Base-by-base conservation (phyloP, 805 yeast species). In the Maudiozyma pseudohumilis region DNA sequence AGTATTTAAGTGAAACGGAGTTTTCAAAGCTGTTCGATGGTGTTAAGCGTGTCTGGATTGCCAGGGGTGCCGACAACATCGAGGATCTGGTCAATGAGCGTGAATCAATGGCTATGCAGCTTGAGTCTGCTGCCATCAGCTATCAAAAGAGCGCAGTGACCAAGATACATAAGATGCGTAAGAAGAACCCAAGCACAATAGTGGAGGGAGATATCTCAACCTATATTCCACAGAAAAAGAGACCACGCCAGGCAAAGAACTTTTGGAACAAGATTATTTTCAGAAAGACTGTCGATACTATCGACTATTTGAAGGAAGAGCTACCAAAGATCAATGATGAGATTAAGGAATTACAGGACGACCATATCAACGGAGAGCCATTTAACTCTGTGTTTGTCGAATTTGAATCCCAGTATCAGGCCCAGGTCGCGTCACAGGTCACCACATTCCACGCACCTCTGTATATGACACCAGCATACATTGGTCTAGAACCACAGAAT, bases 311-410 rank as follows among this genome's bases (percentile, higher is more conserved):
- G 36, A 63, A 67, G 35, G 77, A 75, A 47, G 63, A 69, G 42
- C 50, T 82, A n/a, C 79, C 80, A 11, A 63, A 60, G 37, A 47
- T 80, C 18, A 74, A 80, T 48, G 60, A 59, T 4, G 80, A 80
- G 49, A 74, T 82, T 43, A 62, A 57, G 34, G 65, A 63, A 31
- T 48, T 80, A 48, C 89, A 81, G 56, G 54, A 61, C 23, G 62
- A 59, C 24, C 77, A 69, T 52, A 56, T 64, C 38, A 60, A 62
- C 13, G 56, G 63, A 9, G 64, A 64, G 32, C 81, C 88, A n/a
- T 76, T 85, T 66, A 85, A 86, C 56, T 77, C 89, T 4, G 74
- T 81, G 24, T 78, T 81, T 46, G 87, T 81, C 29, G 89, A 81
- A 60, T 82, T 82, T 52, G 85, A 77, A 33, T 73, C 76, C 44